phyloP scores from a whole-genome alignment of 2,329 filamentous ascomycete genomes.

The Venturia nashicola region DNA sequence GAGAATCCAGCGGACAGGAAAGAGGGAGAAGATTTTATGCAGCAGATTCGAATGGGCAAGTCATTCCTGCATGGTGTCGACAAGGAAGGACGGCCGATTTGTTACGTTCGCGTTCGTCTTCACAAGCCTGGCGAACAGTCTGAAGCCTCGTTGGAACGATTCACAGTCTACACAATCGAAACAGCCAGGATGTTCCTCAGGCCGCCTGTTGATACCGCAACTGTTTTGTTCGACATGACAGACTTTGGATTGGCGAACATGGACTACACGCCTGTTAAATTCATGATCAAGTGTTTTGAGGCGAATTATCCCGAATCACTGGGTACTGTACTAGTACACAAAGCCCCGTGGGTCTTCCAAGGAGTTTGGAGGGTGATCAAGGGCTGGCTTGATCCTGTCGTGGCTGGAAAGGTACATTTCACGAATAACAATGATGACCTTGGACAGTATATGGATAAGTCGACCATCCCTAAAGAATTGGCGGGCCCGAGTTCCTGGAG shows the following conservation, averaged over 20 bases:
- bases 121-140: slow-evolving; percentile 75
- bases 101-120: slow-evolving; percentile 68
- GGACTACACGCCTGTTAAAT: slow-evolving; percentile 96
- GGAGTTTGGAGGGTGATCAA: slow-evolving; percentile 94
- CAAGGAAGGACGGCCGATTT: slow-evolving; percentile 74
- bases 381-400: slow-evolving; percentile 93
- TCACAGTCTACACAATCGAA: slow-evolving; percentile 90
- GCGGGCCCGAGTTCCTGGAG: slow-evolving; percentile 77
- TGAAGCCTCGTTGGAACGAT: slow-evolving; percentile 71
- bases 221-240: slow-evolving; percentile 92
- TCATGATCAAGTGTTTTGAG: slow-evolving; percentile 99
- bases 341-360: slow-evolving; percentile 94
- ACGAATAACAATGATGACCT: slow-evolving; percentile 72
- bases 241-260: slow-evolving; percentile 90
- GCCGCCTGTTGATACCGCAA: slow-evolving; percentile 78
- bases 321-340: slow-evolving; percentile 83
- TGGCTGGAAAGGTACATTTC: slow-evolving; percentile 88
- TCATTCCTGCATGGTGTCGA: slow-evolving; percentile 84
- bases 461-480: slow-evolving; percentile 67
- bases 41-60: slow-evolving; percentile 80
- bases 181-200: slow-evolving; percentile 74
- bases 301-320: slow-evolving; percentile 95
- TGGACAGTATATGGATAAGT: slow-evolving; percentile 57
- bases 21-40: slow-evolving; percentile 63
- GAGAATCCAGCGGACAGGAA: slow-evolving; percentile 46